These are phyloP conservation scores for Kitagawia praeruptora DNA, from an alignment of 129 eudicot genomes.

Conservation along the genomic window DNA sequence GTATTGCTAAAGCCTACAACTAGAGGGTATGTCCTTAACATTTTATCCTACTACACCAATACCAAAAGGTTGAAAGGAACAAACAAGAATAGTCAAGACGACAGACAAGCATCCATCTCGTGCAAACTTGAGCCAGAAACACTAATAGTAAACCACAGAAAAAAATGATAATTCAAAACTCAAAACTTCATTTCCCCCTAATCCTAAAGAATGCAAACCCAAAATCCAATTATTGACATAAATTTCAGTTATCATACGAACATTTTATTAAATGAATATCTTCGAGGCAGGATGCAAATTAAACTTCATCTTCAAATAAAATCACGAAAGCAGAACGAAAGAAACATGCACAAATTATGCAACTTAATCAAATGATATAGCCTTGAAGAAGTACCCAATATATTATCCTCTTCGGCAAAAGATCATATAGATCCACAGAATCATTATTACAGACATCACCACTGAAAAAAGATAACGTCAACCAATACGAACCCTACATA, in stretches of 20 bases:
- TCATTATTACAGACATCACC: background rate
- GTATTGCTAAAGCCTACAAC: no score
- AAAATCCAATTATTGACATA: no score
- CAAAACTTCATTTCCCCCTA: background rate
- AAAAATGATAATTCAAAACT: background rate
- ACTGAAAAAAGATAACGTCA: background rate
- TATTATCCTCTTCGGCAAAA: background rate
- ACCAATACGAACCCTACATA: background rate
- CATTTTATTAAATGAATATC: background rate
- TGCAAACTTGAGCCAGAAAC: no score
- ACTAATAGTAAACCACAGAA: no score
- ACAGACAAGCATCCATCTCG: no score
- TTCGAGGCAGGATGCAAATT: no score
- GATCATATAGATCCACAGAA: background rate
- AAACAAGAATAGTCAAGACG: no score
- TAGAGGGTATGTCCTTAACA: no score
- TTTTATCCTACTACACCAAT: no score
- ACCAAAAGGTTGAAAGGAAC: no score
- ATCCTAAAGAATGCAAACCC: background rate
- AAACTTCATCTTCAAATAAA: no score
- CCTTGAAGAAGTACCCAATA: background rate
- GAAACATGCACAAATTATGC: background rate
- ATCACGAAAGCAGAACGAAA: background rate
- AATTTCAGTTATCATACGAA: background rate
- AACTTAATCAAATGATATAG: background rate